A percentile compares a stretch with the other conserved stretches of the same genome.
These are phyloP conservation scores for Trametes meyenii DNA, from an alignment of 768 basidiomycete genomes.

Conservation along the genomic window DNA sequence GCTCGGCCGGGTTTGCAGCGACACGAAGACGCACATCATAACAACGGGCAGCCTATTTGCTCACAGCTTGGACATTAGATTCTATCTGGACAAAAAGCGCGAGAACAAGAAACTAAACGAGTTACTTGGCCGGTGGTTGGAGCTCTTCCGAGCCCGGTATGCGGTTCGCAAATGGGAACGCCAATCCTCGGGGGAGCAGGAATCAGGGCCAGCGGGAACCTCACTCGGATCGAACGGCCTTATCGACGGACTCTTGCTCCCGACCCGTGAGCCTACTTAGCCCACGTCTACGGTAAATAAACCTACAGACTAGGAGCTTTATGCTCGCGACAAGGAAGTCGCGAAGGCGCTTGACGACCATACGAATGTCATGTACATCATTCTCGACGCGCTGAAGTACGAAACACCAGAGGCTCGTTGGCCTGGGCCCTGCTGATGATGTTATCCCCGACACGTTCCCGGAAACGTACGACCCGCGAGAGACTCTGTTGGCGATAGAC, in stretches of 20 bases:
- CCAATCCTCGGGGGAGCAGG: not conserved
- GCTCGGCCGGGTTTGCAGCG: not conserved
- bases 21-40: not conserved
- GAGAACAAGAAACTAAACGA: not conserved
- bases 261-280: not conserved
- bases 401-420: not conserved
- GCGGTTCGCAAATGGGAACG: not conserved
- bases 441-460: not conserved
- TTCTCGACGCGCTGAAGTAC: not conserved
- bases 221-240: not conserved
- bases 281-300: no score
- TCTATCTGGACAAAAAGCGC: not conserved
- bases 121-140: not conserved
- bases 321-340: no score
- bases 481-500: not conserved
- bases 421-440: no score
- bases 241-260: not conserved
- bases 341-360: no score
- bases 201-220: not conserved
- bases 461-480: not conserved
- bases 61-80: not conserved
- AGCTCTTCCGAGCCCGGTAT: not conserved
- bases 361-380: not conserved
- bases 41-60: not conserved
- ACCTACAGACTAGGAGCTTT: no score